Evolutionary conservation across 805 yeast species (phyloP), one percentile per base, ranked within the genome.

Genomic region (Groenewaldozyma tartarivorans): DNA sequence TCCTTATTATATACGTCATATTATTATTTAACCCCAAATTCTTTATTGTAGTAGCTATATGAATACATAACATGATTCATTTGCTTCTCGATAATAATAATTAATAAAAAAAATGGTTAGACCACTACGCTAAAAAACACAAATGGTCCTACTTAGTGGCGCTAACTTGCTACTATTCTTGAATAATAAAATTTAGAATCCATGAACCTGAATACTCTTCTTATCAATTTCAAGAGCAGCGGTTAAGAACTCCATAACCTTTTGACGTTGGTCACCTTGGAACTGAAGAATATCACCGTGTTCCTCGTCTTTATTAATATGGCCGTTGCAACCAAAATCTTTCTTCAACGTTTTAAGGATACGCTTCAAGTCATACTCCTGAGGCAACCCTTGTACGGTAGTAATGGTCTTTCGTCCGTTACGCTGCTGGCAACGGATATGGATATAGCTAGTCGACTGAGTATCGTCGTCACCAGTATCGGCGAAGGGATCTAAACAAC

Each of bases 401-500:
- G 98, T 90, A 63, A 90, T 77, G 49, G 97, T 90, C 71, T 90
- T 90, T 72, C 97, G 88, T 63, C 98, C 98, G 72, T 92, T 90
- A 75, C 98, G 90, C 73, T 90, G 98, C 71, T 90, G 98, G 64
- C 94, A 90, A 75, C 98, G 94, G 66, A 90, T 67, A 69, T 88
- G 98, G 67, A 90, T 85, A 71, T 88, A 86, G 73, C 85, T 87
- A 46, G 94, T 79, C 61, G 94, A 83, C 70, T 90, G 90, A 56
- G 95, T 82, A 67, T 90, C 96, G 71, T 92, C 94, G 77, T 90
- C 97, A 74, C 96, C 97, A 70, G 96, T 88, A 69, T 90, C 98
- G 80, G 97, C 96, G 80, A 90, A 90, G 50, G 98, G 98, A 71
- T 90, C 95, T 73, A 38, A 13, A 38, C 13, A 15, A 5, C 17